Conservation (phyloP, 2,329 filamentous ascomycete species). For the Bipolaris oryzae region DNA sequence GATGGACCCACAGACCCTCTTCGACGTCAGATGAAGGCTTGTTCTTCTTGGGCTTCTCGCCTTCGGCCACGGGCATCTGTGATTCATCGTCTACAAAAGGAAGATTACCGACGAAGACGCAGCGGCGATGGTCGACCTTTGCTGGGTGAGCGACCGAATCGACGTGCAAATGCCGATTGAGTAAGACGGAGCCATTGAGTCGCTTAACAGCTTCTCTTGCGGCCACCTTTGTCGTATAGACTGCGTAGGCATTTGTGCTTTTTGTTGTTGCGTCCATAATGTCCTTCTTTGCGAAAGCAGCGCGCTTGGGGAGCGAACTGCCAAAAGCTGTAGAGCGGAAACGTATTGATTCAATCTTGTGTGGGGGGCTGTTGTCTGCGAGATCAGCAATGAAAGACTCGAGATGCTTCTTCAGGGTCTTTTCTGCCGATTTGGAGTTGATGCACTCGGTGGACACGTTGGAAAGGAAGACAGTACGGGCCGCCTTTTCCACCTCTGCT, state of each 20-base stretch:
- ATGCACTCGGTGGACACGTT: constrained; percentile 88
- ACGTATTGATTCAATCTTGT: constrained; percentile 86
- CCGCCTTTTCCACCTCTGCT: constrained; percentile 79
- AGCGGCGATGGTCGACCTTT: constrained; percentile 81
- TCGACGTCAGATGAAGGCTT: constrained; percentile 83
- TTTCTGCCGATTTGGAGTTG: constrained; percentile 80
- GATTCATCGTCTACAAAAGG: constrained; percentile 95
- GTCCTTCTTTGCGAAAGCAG: constrained; percentile 89
- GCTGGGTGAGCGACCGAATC: constrained; percentile 90
- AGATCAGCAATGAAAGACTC: constrained; percentile 70
- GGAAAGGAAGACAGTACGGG: constrained; percentile 87
- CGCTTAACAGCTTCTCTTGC: constrained; percentile 76
- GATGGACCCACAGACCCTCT: constrained; percentile 88
- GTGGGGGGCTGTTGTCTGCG: constrained; percentile 56
- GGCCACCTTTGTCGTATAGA: constrained; percentile 77
- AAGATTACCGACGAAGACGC: constrained; percentile 94
- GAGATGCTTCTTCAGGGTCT: constrained; percentile 76
- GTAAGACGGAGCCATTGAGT: constrained; percentile 82
- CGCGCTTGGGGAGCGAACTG: constrained; percentile 83
- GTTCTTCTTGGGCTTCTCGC: constrained; percentile 67
- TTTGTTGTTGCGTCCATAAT: constrained; percentile 90
- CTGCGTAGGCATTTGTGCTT: constrained; percentile 91
- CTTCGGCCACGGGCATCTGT: constrained; percentile 66
- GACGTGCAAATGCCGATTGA: constrained; percentile 87
- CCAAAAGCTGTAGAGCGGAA: constrained; percentile 93